Percentiles rank a stretch among this genome's conserved stretches.
Evolutionary conservation across 192 early-diverging fungal species (phyloP).

Genomic region (Coemansia aciculifera): DNA sequence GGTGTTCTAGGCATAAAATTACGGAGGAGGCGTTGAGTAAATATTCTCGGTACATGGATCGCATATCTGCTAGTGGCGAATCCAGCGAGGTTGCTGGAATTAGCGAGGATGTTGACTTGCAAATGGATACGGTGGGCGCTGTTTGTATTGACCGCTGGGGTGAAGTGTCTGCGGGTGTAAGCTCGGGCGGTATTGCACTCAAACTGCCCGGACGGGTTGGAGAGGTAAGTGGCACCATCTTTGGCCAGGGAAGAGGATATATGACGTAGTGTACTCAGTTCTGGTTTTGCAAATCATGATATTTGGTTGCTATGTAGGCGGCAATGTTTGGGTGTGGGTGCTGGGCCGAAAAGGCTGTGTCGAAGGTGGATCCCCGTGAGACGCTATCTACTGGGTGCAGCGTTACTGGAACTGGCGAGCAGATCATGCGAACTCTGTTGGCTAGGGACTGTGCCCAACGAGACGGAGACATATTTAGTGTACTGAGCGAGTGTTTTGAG

Average conservation of each 20-base stretch:
- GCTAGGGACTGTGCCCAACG: constrained; percentile 60
- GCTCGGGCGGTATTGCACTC: constrained; percentile 83
- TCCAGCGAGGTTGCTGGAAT: not conserved
- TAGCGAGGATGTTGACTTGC: constrained; percentile 2
- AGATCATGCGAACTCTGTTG: constrained; percentile 75
- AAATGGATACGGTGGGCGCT: constrained; percentile 87
- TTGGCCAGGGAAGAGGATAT: not conserved
- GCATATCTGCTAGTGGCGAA: not conserved
- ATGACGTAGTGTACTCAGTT: too few relatives aligned
- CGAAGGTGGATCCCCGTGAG: constrained; percentile 17
- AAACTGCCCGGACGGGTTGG: constrained; percentile 83
- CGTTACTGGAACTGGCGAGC: constrained; percentile 76
- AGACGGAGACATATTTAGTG: constrained; percentile 20
- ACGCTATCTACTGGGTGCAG: constrained; percentile 58
- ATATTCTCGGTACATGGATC: constrained; percentile 31
- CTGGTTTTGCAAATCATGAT: not conserved
- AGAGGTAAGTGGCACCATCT: constrained; percentile 57
- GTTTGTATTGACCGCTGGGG: constrained; percentile 71
- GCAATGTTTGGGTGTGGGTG: constrained; percentile 81
- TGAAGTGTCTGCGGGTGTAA: constrained; percentile 71
- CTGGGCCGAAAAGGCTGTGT: constrained; percentile 64
- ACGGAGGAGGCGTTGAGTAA: constrained; percentile 20
- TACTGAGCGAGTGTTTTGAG: constrained; percentile 19
- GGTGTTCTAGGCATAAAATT: constrained; percentile 19
- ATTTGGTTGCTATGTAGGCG: constrained; percentile 55